Evolutionary conservation across 2,329 filamentous ascomycete species (phyloP), one percentile per base, ranked within the genome.

Genomic region (Calonectria naviculata): DNA sequence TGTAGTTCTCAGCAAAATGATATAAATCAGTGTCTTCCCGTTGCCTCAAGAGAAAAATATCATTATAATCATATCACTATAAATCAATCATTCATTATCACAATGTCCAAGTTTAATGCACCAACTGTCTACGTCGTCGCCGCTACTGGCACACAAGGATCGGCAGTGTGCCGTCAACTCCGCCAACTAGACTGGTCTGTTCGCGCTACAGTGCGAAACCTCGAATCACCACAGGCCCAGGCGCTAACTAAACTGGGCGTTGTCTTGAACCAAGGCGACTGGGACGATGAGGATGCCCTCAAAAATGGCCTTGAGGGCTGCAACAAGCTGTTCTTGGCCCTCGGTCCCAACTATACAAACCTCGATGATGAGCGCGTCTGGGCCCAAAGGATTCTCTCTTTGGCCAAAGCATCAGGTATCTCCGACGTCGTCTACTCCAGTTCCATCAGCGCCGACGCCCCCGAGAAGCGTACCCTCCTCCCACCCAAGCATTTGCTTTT

Each of bases 371-470:
- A 66, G 38, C 63, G 49, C 36, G 26, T 58, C 5, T 56, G 63
- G 38, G 63, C 63, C 15, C 46, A 65, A 36, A 65, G 36, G 36
- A 65, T 65, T 29, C 21, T 65, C 21, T 29, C 46, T 19, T 38
- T 65, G 29, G 62, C 62, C 24, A 65, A 52, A 34, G 46, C 46
- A 6, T 17, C 44, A 24, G 62, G 62, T 6, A n/a, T 65, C 31
- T 52, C 46, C 8, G 31, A 65, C 36, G 46, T 65, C 24, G 34
- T 65, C 24, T 65, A 65, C 46, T 21, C 34, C 2, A 65, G 62
- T 19, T 65, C 62, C 62, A 65, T 65, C 34, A 65, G 62, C 31
- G 62, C 62, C 63, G 63, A 66, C 38, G 63, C 63, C 36, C 49
- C 49, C n/a, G 63, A 66, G 47, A 66, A 46, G 26, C 49, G 47